phyloP scores from a whole-genome alignment of 768 basidiomycete genomes.

The Leucogyrophana mollusca region DNA sequence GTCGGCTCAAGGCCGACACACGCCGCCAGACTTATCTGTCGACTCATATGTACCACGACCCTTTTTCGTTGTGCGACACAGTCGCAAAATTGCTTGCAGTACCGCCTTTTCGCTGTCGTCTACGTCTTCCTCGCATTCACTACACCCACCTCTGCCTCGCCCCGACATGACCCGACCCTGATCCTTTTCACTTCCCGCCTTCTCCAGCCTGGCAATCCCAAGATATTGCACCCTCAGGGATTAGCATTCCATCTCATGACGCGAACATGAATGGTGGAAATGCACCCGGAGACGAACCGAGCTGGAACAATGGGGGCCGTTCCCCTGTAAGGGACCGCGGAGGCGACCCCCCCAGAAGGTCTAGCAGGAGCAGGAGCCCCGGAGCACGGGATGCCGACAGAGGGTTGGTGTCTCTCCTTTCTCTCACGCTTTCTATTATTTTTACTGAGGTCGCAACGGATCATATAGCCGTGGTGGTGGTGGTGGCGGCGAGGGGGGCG shows the following conservation, averaged over 20 bases:
- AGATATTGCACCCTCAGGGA: constrained; percentile 75
- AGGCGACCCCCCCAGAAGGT: constrained; percentile 57
- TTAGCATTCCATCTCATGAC: constrained; percentile 65
- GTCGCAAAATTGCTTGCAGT: constrained; percentile 3
- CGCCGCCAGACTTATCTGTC: constrained; percentile 8
- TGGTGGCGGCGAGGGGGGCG: constrained; percentile 25
- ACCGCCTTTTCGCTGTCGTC: constrained; percentile 16
- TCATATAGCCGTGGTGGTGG: neutral
- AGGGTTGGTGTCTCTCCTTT: constrained; percentile 41
- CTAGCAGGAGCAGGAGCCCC: constrained; percentile 81
- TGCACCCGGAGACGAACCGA: constrained; percentile 51
- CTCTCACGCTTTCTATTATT: constrained; percentile 12
- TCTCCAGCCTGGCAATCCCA: constrained; percentile 79
- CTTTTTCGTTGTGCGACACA: constrained; percentile 10
- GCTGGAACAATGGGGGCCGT: constrained; percentile 49
- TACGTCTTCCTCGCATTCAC: constrained; percentile 24
- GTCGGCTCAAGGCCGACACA: constrained; percentile 32
- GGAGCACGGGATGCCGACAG: constrained; percentile 48
- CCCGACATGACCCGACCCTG: constrained; percentile 39
- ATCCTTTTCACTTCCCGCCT: constrained; percentile 38
- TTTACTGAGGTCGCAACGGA: constrained; percentile 5
- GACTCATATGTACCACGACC: neutral
- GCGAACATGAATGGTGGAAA: constrained; percentile 42
- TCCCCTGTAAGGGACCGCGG: constrained; percentile 42
- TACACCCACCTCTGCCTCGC: constrained; percentile 35